Conservation (phyloP, 345 rosid genomes). For the Punica granatum region DNA sequence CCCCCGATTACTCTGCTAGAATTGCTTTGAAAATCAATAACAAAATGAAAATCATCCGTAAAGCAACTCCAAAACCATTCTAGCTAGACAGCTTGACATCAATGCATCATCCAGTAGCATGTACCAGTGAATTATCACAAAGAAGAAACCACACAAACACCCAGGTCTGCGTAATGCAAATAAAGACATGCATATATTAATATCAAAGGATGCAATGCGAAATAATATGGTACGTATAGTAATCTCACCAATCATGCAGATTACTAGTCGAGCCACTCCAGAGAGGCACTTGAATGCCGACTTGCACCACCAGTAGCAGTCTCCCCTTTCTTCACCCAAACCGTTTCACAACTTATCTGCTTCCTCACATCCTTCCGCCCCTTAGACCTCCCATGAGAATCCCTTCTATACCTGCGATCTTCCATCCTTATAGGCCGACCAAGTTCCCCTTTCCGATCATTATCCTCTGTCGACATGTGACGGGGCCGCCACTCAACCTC, state of each 20-base stretch:
- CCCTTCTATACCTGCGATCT: not conserved
- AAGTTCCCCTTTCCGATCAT: not conserved
- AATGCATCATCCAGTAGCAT: too few species aligned
- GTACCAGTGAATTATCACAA: too few species aligned
- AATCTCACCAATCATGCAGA: conserved; percentile 12
- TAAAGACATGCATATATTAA: not conserved
- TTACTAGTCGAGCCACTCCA: not conserved
- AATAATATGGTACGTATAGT: not conserved
- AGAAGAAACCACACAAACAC: too few species aligned
- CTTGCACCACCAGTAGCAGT: conserved; percentile 11
- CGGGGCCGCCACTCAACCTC: conserved; percentile 8
- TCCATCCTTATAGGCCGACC: not conserved
- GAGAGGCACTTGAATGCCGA: conserved; percentile 9
- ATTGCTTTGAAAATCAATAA: not conserved
- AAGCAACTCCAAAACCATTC: too few species aligned
- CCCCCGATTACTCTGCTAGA: not conserved
- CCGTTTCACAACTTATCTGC: conserved; percentile 9
- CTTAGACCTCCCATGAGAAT: not conserved
- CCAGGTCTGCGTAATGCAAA: too few species aligned
- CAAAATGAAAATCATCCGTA: too few species aligned
- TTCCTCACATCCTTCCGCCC: not conserved
- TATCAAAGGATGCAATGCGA: not conserved
- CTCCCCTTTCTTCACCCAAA: conserved; percentile 43
- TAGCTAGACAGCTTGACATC: too few species aligned
- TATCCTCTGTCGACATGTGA: not conserved